Base-by-base conservation (phyloP, 306 rosid species). In the Acmispon strigosus region DNA sequence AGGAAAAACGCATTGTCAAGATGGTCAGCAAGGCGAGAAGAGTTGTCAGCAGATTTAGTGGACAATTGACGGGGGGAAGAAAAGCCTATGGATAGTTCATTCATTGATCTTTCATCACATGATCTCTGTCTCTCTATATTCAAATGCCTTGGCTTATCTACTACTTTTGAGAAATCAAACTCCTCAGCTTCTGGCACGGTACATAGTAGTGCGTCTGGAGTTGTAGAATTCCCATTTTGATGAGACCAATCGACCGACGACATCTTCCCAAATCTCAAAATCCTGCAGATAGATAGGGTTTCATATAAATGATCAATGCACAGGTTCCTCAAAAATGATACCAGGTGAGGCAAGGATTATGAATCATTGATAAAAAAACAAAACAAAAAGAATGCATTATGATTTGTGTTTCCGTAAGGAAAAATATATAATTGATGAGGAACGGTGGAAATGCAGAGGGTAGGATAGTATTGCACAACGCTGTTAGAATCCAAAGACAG, bases 61-160 rank as follows among this genome's bases (percentile, higher is more conserved):
- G 80, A 15, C 14, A 58, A 50, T 6, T 12, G 83, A 11, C 37
- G 84, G 0, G 96, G 96, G 0, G 96, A 94, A 44, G 96, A 92
- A 20, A 58, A 4, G 17, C 78, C 86, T 44, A 76, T 64, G 16
- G 86, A 69, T 70, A 89, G 79, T 56, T 92, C 96, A 68, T 55
- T 74, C 27, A 83, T 47, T 34, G 92, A 80, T 76, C 89, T 83
- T 75, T 89, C 93, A 56, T 90, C 96, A 45, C 34, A 87, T 15
- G 98, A 93, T 72, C 88, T 83, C 63, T 87, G 84, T 74, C 93
- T 86, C 62, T 88, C 96, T 51, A 85, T 81, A 71, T 88, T 88
- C 84, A 86, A 19, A 63, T 78, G 7, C 80, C 88, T 88, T 56
- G 92, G 92, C 83, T 57, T 90, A n/a, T 88, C 84, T 45, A 84